A percentile compares a stretch with the other conserved stretches of the same genome.
Conservation (phyloP, 1,284 basidiomycete species). For the Trametes sp. region DNA sequence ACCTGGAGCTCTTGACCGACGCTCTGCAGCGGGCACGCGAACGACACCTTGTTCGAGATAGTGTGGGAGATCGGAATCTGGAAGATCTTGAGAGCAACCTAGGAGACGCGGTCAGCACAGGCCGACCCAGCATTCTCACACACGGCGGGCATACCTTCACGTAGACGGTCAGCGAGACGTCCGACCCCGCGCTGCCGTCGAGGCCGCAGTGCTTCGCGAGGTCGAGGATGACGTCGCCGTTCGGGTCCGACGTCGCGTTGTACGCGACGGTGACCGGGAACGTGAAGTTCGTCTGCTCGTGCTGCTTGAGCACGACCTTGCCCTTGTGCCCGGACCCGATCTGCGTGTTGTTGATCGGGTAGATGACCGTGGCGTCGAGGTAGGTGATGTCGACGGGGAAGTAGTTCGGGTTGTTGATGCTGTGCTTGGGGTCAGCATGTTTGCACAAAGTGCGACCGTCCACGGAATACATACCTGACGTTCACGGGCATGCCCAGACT, state of each 20-base stretch:
- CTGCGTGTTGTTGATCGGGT: slow-evolving; percentile 74
- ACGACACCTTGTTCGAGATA: slow-evolving; percentile 69
- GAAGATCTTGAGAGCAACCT: slow-evolving; percentile 71
- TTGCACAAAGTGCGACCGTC: not conserved
- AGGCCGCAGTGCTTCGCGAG: slow-evolving; percentile 75
- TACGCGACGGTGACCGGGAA: slow-evolving; percentile 87
- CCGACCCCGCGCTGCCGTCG: slow-evolving; percentile 48
- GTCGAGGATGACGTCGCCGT: slow-evolving; percentile 67
- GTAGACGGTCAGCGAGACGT: slow-evolving; percentile 76
- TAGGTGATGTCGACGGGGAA: slow-evolving; percentile 78
- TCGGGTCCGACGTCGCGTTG: slow-evolving; percentile 65
- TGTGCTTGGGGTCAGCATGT: slow-evolving; percentile 40
- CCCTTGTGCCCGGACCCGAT: slow-evolving; percentile 74
- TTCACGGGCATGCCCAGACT: slow-evolving; percentile 71
- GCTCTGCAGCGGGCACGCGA: slow-evolving; percentile 68
- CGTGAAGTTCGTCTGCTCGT: slow-evolving; percentile 75
- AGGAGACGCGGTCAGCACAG: slow-evolving; percentile 38
- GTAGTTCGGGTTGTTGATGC: slow-evolving; percentile 88
- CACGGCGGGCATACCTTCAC: slow-evolving; percentile 56
- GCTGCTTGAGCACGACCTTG: slow-evolving; percentile 70
- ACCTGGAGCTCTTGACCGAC: slow-evolving; percentile 46
- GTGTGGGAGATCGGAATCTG: slow-evolving; percentile 74
- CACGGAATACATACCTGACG: slow-evolving; percentile 52
- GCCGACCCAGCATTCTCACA: not conserved
- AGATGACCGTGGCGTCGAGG: slow-evolving; percentile 77